A percentile compares a stretch with the other conserved stretches of the same genome.
Evolutionary conservation across 495 filamentous ascomycete species (phyloP).

Genomic region (Mycothermus thermophilus): DNA sequence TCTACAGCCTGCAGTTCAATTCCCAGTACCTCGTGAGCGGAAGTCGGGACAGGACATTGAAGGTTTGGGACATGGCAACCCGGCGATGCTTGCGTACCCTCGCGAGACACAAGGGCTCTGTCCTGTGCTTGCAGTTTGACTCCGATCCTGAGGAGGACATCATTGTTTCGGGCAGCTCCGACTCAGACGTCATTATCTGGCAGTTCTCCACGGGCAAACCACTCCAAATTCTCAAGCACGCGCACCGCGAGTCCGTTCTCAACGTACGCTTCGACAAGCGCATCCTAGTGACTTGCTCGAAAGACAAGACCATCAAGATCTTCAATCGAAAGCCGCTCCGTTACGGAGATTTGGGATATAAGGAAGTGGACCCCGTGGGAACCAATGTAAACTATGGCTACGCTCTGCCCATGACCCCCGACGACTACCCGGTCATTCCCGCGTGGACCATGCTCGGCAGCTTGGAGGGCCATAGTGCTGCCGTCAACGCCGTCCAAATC

Average conservation of each 20-base stretch:
- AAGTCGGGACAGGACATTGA: conserved; percentile 73
- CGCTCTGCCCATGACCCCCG: conserved; percentile 22
- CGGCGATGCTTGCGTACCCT: conserved; percentile 64
- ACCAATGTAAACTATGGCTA: conserved; percentile 35
- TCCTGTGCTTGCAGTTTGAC: conserved; percentile 93
- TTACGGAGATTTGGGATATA: conserved; percentile 54
- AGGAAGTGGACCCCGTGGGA: conserved; percentile 39
- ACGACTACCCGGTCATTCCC: conserved; percentile 34
- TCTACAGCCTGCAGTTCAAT: conserved; percentile 86
- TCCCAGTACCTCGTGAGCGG: conserved; percentile 83
- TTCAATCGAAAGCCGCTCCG: conserved; percentile 70
- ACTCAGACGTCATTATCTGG: conserved; percentile 83
- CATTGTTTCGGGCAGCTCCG: conserved; percentile 86
- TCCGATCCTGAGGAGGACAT: conserved; percentile 80
- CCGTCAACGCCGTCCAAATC: conserved; percentile 93
- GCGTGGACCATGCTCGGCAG: conserved; percentile 66
- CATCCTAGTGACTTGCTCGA: conserved; percentile 90
- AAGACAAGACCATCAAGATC: conserved; percentile 89
- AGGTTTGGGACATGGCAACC: conserved; percentile 82
- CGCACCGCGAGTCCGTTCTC: conserved; percentile 83
- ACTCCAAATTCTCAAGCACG: conserved; percentile 54
- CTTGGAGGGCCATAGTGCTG: conserved; percentile 71
- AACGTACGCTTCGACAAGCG: conserved; percentile 87
- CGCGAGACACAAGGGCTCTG: conserved; percentile 65
- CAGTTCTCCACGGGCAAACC: conserved; percentile 77